A percentile compares a stretch with the other conserved stretches of the same genome.
These are phyloP conservation scores for Calonectria crousiana DNA, from an alignment of 2,329 filamentous ascomycete genomes.

Conservation along the genomic window DNA sequence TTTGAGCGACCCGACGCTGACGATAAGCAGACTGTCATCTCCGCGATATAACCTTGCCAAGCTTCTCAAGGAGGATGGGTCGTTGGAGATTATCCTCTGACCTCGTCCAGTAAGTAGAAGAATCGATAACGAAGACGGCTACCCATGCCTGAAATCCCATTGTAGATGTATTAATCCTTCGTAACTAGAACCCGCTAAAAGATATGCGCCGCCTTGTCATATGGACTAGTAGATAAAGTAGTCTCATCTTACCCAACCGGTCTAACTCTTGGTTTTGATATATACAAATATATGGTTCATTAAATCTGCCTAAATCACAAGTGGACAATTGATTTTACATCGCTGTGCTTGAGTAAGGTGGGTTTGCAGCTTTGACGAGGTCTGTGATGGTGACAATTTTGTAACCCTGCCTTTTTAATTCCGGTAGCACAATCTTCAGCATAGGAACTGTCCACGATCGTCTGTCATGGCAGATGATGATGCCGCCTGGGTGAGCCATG, in stretches of 20 bases:
- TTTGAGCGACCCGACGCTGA: slow-evolving; percentile 23
- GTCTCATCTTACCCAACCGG: neutral
- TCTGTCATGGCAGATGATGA: slow-evolving; percentile 89
- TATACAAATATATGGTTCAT: neutral
- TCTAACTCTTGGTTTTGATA: neutral
- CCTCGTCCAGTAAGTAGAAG: neutral
- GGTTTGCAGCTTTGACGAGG: slow-evolving; percentile 62
- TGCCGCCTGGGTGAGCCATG: slow-evolving; percentile 80
- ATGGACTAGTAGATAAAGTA: slow-evolving; percentile 1
- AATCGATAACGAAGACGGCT: neutral
- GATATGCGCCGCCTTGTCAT: slow-evolving; percentile 12
- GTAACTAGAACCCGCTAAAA: neutral
- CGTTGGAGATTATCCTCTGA: slow-evolving; percentile 48
- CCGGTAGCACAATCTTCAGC: slow-evolving; percentile 78
- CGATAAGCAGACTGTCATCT: slow-evolving; percentile 45
- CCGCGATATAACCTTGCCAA: slow-evolving; percentile 48
- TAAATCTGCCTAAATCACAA: neutral
- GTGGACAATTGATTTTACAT: neutral
- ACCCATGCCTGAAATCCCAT: neutral
- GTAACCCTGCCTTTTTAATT: slow-evolving; percentile 78
- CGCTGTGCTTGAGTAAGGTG: slow-evolving; percentile 39
- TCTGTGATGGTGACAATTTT: slow-evolving; percentile 78
- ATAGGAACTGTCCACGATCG: slow-evolving; percentile 87
- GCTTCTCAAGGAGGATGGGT: slow-evolving; percentile 47
- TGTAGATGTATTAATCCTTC: neutral